Percentiles rank a stretch among this genome's conserved stretches.
These are phyloP conservation scores for Exophiala lecanii-corni DNA, from an alignment of 2,329 filamentous ascomycete genomes.

Conservation along the genomic window DNA sequence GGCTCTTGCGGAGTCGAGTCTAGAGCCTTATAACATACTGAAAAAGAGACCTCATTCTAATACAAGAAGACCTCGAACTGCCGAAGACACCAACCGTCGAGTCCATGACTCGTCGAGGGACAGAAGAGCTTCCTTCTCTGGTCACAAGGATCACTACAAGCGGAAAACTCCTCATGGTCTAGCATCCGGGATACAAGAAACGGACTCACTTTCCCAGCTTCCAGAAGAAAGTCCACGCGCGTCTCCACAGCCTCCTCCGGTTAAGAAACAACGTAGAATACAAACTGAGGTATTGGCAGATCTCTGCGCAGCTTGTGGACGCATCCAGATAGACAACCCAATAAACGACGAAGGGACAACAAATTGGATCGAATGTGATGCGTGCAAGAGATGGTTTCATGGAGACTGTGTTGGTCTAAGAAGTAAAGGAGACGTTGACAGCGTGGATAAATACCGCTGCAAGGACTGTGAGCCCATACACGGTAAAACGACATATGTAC, in stretches of 20 bases:
- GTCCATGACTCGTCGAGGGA: not conserved
- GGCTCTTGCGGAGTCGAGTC: no score
- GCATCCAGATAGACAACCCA: constrained; percentile 48
- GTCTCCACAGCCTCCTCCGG: not conserved
- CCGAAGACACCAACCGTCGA: not conserved
- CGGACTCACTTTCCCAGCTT: not conserved
- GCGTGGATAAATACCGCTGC: constrained; percentile 66
- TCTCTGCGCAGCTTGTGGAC: constrained; percentile 53
- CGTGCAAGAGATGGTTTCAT: constrained; percentile 65
- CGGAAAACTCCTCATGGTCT: not conserved
- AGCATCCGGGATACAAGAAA: not conserved
- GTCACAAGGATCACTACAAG: not conserved
- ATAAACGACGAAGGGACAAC: constrained; percentile 45
- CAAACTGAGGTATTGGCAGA: constrained; percentile 19
- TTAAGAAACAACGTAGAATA: constrained; percentile 17
- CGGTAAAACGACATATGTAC: constrained; percentile 62
- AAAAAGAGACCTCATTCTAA: no score
- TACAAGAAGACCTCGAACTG: not conserved
- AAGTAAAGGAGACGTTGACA: constrained; percentile 58
- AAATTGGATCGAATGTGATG: constrained; percentile 63
- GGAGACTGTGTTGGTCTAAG: constrained; percentile 63
- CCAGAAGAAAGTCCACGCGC: not conserved
- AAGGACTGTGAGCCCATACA: constrained; percentile 53
- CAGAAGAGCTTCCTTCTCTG: not conserved
- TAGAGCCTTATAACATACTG: no score